Base-by-base conservation (phyloP, 2,329 filamentous ascomycete species). In the Sphaerulina vaccinii region DNA sequence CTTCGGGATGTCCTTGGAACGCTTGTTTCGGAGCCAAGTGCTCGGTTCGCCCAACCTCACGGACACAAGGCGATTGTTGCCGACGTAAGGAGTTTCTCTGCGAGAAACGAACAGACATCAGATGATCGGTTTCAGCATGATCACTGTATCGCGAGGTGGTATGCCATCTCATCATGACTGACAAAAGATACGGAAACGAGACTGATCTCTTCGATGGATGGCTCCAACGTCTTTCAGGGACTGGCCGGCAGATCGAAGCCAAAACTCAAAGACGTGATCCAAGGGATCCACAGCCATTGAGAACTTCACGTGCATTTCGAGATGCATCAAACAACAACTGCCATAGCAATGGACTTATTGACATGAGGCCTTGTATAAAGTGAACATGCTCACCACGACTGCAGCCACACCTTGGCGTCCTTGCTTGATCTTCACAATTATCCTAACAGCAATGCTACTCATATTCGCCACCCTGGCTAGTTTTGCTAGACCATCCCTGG, bases 381-480 rank as follows among this genome's bases (percentile, higher is more conserved):
- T 49, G 48, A 21, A 43, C 23, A 50, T 18, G 24, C 16, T 21
- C 16, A 23, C 32, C 29, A 43, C 39, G 10, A 38, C 40, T 37
- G 21, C 48, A 33, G 16, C 40, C 36, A 32, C n/a, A 13, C 27
- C 27, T 32, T 37, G 48, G 48, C 49, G 53, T 35, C 40, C 41
- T 3, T 45, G 51, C 35, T 21, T 51, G 7, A 50, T 49, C 50
- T 15, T 57, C 24, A 3, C 27, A 1, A 37, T 37, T 3, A 15
- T 15, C 35, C 9, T 16, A 9, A 15, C 35, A 8, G 35, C 35
- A 19, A 37, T 37, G 27, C 46, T 55, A 24, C 37, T 60, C 13
- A 49, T 58, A 21, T 44, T 58, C 18, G 51, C 46, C 8, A 49
- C 56, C 13, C 29, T 57, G 19, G 46, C 43, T 46, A 46, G 54